phyloP scores from a whole-genome alignment of 176 grass and related monocot species.

The Panicum miliaceum region DNA sequence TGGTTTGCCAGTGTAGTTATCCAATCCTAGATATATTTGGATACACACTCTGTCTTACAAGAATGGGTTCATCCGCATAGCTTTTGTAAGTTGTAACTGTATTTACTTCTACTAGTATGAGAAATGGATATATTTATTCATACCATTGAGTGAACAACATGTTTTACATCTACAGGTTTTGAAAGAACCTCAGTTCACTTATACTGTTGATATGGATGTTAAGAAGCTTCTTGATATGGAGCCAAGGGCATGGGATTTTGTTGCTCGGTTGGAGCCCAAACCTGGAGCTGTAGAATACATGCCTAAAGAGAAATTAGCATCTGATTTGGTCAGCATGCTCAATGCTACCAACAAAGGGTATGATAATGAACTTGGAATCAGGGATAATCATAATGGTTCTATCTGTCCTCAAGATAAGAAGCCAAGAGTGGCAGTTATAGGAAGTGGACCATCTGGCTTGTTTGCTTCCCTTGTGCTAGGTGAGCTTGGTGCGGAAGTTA shows the following conservation, averaged over 20 bases:
- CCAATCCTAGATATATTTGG: background rate
- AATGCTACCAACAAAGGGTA: conserved; percentile 40
- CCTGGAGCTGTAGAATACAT: conserved; percentile 78
- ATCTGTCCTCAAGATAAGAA: conserved; percentile 44
- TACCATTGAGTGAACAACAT: conserved; percentile 11
- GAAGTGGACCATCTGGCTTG: conserved; percentile 90
- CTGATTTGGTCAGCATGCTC: conserved; percentile 70
- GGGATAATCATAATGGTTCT: conserved; percentile 36
- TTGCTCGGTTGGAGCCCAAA: conserved; percentile 84
- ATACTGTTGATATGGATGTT: conserved; percentile 93
- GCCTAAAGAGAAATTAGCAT: conserved; percentile 52
- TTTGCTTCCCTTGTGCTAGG: conserved; percentile 90
- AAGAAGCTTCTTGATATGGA: conserved; percentile 87
- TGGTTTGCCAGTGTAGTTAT: conserved; percentile 21
- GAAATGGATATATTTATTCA: conserved; percentile 17
- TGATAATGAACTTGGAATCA: conserved; percentile 31
- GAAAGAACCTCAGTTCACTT: conserved; percentile 91
- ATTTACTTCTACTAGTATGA: background rate
- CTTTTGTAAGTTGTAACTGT: background rate
- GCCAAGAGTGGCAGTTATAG: conserved; percentile 83
- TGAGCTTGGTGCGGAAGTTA: conserved; percentile 92
- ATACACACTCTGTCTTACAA: conserved; percentile 12
- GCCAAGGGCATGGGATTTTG: conserved; percentile 94
- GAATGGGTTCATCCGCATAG: background rate
- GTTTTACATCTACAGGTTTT: conserved; percentile 56